These are phyloP conservation scores for Acer negundo DNA, from an alignment of 345 rosid genomes.

Conservation along the genomic window DNA sequence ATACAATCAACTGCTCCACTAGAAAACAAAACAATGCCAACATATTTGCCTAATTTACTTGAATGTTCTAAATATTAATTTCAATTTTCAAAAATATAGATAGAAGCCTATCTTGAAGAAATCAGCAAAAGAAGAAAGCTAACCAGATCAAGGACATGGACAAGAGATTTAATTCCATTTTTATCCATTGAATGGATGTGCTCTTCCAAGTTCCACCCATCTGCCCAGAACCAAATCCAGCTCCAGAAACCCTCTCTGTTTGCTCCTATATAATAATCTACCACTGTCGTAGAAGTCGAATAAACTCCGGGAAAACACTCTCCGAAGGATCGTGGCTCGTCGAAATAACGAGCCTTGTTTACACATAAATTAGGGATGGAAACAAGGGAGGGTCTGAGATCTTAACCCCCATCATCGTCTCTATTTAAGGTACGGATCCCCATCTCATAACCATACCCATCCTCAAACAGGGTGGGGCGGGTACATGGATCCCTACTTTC, in stretches of 20 bases:
- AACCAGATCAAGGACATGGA: constrained; percentile 86
- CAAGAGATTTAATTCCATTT: constrained; percentile 64
- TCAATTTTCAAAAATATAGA: not conserved
- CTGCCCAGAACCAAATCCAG: constrained; percentile 89
- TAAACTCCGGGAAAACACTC: too few species aligned
- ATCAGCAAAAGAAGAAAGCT: not conserved
- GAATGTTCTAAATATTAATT: not conserved
- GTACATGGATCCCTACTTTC: not conserved
- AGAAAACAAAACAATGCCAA: not conserved
- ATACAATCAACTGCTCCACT: too few species aligned
- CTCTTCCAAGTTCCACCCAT: constrained; percentile 94
- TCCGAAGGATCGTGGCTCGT: too few species aligned
- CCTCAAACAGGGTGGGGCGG: not conserved
- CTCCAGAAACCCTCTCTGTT: constrained; percentile 90
- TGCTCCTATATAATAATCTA: constrained; percentile 92
- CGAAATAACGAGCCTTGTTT: not conserved
- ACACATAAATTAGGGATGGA: not conserved
- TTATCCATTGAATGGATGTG: constrained; percentile 75
- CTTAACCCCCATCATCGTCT: not conserved
- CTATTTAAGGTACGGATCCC: not conserved
- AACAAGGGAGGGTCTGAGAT: not conserved
- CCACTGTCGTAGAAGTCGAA: too few species aligned
- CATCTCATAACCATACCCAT: not conserved
- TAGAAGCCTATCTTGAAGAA: too few species aligned
- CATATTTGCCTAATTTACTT: not conserved